Base-by-base conservation (phyloP, 2,329 filamentous ascomycete species). In the Aplosporella prunicola region DNA sequence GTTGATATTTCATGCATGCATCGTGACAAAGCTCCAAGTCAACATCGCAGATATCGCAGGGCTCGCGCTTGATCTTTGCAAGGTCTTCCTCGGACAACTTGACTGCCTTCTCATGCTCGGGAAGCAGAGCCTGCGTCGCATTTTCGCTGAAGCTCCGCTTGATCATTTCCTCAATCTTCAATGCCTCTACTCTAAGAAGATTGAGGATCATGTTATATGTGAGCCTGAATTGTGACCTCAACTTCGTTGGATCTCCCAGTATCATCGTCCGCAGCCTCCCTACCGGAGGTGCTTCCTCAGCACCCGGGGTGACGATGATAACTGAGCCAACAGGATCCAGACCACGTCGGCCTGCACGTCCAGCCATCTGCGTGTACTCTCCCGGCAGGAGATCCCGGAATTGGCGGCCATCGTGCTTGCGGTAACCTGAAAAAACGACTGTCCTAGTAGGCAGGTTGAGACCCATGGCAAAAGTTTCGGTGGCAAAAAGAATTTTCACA, bases 181-280 rank as follows among this genome's bases (percentile, higher is more conserved):
- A 65, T 2, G 91, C 91, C 60, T 98, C 91, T 2, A 98, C 91
- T 23, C 91, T 81, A 32, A 98, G 69, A 20, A 98, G 69, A 53
- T 96, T 98, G 20, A 98, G 68, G 43, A 98, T 98, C 91, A 98
- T 98, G 63, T 96, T 98, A 68, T 98, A 98, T 0, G 93, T 98
- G 32, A 98, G 69, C 43, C 91, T 78, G 69, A 98, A 98, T 55
- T 98, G 91, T 5, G 89, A 96, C 31, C 87, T 78, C 32, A 98
- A 72, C 63, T 96, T 96, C 17, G 87, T 94, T 20, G 91, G 89
- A 51, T 94, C 84, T 36, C 91, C 91, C 4, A 96, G 72, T 46
- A 98, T 95, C 86, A 98, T 96, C 53, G 86, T 83, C 41, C 85
- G 76, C 38, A 98, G 66, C 39, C 89, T 79, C 22, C 72, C 75